Base-by-base conservation (phyloP, 129 eudicot genomes). In the Pseudognaphalium luteoalbum region DNA sequence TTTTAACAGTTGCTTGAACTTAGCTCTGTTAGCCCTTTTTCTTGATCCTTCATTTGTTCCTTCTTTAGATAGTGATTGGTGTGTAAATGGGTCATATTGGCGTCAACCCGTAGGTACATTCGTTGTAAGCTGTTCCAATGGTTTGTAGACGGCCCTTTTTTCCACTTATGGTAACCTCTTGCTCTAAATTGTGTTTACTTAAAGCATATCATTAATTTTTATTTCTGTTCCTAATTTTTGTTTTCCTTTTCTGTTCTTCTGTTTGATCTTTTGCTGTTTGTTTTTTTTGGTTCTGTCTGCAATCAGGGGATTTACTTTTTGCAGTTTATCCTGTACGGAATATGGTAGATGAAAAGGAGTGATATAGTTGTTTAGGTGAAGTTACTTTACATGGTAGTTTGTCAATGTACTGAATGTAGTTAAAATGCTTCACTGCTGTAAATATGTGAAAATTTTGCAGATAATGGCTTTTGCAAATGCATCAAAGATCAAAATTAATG, bases 51-150 rank as follows among this genome's bases (percentile, higher is more conserved):
- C 28, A 25, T 25, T 25, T 25, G 28, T 25, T 25, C 28, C 28
- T 25, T 25, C 28, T 25, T 25, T 25, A 25, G 28, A 25, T 25
- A 25, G 28, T 25, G 65, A 60, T 76, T 57, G 30, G 20, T 58
- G 41, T 77, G 76, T 75, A 32, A 54, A 83, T 74, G 77, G 39
- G 34, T 25, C 76, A 66, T 64, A 7, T 51, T 22, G 68, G 12
- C 72, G 80, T 76, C 77, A 71, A 64, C 30, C 42, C 16, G 19
- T 74, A 75, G 90, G 67, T 80, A 77, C 76, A 73, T 70, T 32
- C 59, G 50, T 61, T 56, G 80, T 75, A 80, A 63, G 28, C 35
- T 42, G 6, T 35, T 58, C 29, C 30, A 10, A 37, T 65, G 65
- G 15, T 41, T 35, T 35, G 28, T 25, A 25, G 0, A 25, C 28